Percentiles rank a stretch among this genome's conserved stretches.
Conservation (phyloP, 768 basidiomycete species). For the Gloeostereum incarnatum region DNA sequence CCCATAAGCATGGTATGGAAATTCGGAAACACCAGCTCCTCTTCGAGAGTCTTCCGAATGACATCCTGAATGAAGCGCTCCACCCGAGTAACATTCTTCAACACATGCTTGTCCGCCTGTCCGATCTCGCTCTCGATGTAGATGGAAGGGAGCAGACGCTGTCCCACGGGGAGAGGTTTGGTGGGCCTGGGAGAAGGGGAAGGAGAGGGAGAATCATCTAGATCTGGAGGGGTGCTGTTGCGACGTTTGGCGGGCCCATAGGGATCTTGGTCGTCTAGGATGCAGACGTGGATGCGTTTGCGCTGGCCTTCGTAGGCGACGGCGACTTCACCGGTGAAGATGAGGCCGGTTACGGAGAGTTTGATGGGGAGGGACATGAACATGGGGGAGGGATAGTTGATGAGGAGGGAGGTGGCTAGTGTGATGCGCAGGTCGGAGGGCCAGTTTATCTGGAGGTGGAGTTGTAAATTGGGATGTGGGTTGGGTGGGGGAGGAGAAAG, state of each 20-base stretch:
- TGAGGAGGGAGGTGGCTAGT: conserved; percentile 84
- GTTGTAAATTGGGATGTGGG: conserved; percentile 66
- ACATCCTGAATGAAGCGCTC: conserved; percentile 95
- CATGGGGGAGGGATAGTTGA: conserved; percentile 92
- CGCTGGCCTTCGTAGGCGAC: conserved; percentile 87
- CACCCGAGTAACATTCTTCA: conserved; percentile 92
- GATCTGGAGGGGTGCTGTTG: conserved; percentile 48
- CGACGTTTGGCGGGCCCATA: conserved; percentile 70
- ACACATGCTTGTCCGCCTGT: conserved; percentile 88
- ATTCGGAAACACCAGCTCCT: conserved; percentile 94
- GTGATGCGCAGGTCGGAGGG: conserved; percentile 83
- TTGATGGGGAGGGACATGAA: conserved; percentile 98
- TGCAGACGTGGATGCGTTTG: conserved; percentile 75
- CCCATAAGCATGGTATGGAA: conserved; percentile 73
- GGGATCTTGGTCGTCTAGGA: conserved; percentile 83
- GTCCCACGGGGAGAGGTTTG: conserved; percentile 73
- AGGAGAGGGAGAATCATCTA: conserved; percentile 35
- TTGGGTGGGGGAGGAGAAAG: conserved; percentile 21
- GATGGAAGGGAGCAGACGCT: conserved; percentile 76
- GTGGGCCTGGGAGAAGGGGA: conserved; percentile 30
- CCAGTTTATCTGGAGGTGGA: conserved; percentile 83
- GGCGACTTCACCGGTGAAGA: conserved; percentile 81
- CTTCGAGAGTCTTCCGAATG: conserved; percentile 89
- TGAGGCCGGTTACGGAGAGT: conserved; percentile 82
- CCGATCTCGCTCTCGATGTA: conserved; percentile 97